Evolutionary conservation across 129 eudicot genomes (phyloP), one percentile per base, ranked within the genome.

Genomic region (Flaveria linearis): DNA sequence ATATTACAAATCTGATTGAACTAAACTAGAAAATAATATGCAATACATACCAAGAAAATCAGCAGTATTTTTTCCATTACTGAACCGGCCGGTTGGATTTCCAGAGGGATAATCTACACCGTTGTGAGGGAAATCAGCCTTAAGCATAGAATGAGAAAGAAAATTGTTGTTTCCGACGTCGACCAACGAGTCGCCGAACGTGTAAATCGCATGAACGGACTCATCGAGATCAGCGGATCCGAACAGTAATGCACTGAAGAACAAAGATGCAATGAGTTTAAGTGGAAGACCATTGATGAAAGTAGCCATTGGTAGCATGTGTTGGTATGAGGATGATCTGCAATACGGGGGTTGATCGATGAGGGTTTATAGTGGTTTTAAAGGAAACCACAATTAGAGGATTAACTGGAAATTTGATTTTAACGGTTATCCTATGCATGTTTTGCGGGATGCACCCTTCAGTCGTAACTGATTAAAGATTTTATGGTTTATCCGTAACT

Each of bases 51-150:
- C 96, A 22, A 87, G 28, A 73, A 91, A 83, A 73, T 91, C 97
- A 39, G 96, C 97, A 23, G 92, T 85, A 76, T 91, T 91, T 63
- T 87, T 91, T 81, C 97, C 97, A 22, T 91, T 91, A 78, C 84
- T 74, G 61, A 89, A 91, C 20, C 97, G 85, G 8, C 96, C 97
- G 15, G 97, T 91, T 15, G 97, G 28, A 79, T 83, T 80, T 49
- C 73, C 36, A 28, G 77, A 79, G 5, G 97, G 86, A 65, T 43
- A 91, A 69, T 91, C 97, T 4, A 89, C 15, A 14, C 92, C 97
- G 36, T 91, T 87, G 84, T 85, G 81, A 7, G 93, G 96, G 63
- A 89, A 85, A 77, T 92, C 49, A 11, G 97, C 97, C 73, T 89
- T 89, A 25, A 85, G 57, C 46, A 91, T 25, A 41, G 97, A 74